These are phyloP conservation scores for Candida wancherniae DNA, from an alignment of 805 yeast genomes.

Conservation along the genomic window DNA sequence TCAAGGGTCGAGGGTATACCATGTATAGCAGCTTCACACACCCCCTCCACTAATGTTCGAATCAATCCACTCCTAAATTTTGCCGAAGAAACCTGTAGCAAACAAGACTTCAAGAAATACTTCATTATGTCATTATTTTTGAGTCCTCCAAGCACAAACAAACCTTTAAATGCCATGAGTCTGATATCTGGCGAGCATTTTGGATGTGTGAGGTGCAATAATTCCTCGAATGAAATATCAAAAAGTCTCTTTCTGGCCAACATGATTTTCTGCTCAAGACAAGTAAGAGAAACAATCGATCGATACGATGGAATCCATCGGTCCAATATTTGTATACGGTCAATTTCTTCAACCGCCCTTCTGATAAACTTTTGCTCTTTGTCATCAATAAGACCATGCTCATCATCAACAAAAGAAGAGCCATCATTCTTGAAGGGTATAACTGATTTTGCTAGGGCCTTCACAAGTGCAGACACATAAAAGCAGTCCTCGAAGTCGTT, in stretches of 20 bases:
- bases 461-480: constrained; percentile 57
- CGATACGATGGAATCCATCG: constrained; percentile 80
- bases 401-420: constrained; percentile 1
- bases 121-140: constrained; percentile 56
- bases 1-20: constrained; percentile 57
- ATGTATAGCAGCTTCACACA: constrained; percentile 63
- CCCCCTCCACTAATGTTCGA: constrained; percentile 41
- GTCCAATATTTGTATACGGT: constrained; percentile 74
- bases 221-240: constrained; percentile 48
- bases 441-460: constrained; percentile 41
- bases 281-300: constrained; percentile 47
- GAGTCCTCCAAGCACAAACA: constrained; percentile 73
- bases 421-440: constrained; percentile 16
- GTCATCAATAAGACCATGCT: constrained; percentile 5
- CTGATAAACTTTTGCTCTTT: constrained; percentile 18
- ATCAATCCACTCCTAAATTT: constrained; percentile 49
- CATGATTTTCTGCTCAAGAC: constrained; percentile 55
- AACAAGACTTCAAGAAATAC: constrained; percentile 55
- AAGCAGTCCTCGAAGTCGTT: constrained; percentile 71
- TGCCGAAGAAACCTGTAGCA: constrained; percentile 47
- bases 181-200: constrained; percentile 50
- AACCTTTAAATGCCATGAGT: constrained; percentile 62
- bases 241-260: constrained; percentile 55
- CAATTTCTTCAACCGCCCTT: constrained; percentile 55
- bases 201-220: constrained; percentile 48